phyloP scores from a whole-genome alignment of 306 rosid genomes.

The Medicago lupulina region DNA sequence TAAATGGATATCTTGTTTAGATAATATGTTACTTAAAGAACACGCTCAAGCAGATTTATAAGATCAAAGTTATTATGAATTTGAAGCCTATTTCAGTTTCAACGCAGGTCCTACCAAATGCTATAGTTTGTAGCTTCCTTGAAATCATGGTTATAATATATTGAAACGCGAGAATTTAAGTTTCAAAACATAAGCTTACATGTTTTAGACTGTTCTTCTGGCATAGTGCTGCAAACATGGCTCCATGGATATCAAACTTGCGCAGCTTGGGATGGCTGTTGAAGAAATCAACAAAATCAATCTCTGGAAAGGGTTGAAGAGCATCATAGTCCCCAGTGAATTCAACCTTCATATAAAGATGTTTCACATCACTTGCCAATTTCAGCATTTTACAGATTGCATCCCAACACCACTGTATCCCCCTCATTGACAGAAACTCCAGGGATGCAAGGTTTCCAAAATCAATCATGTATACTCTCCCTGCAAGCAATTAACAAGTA shows the following conservation, averaged over 20 bases:
- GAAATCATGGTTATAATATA: not conserved
- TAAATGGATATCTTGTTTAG: conserved; percentile 11
- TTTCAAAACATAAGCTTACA: conserved; percentile 45
- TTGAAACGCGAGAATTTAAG: not conserved
- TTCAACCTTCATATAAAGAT: conserved; percentile 94
- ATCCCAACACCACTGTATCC: conserved; percentile 94
- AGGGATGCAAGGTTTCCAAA: conserved; percentile 75
- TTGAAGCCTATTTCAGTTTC: not conserved
- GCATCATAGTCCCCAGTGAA: conserved; percentile 86
- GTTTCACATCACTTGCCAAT: conserved; percentile 84
- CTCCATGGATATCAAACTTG: conserved; percentile 91
- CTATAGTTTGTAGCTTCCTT: not conserved
- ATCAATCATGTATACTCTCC: conserved; percentile 90
- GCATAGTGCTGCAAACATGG: conserved; percentile 99
- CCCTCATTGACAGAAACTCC: conserved; percentile 80
- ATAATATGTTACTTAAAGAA: conserved; percentile 11
- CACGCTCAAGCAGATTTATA: not conserved
- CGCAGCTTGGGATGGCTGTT: conserved; percentile 78
- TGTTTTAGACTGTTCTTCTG: conserved; percentile 88
- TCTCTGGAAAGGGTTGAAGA: conserved; percentile 92
- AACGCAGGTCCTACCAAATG: not conserved
- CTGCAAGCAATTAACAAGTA: conserved; percentile 52
- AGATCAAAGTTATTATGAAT: conserved; percentile 32
- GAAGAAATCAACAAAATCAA: conserved; percentile 93
- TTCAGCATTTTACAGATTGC: conserved; percentile 87